These are phyloP conservation scores for Somion occarium DNA, from an alignment of 1,284 basidiomycete species.

Conservation along the genomic window DNA sequence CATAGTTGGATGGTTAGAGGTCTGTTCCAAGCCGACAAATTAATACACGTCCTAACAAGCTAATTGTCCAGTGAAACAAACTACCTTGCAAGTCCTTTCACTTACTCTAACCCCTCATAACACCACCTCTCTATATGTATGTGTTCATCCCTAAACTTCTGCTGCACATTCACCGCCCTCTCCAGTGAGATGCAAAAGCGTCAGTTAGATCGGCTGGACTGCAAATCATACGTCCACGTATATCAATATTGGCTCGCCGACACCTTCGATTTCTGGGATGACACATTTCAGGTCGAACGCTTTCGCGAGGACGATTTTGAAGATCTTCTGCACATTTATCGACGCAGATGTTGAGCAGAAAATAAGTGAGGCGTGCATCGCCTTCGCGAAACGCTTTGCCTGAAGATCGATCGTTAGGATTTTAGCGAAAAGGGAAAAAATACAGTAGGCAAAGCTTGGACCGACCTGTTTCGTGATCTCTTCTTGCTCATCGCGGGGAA, in stretches of 20 bases:
- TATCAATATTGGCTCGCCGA: constrained; percentile 88
- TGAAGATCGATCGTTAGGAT: constrained; percentile 24
- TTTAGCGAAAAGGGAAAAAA: neutral
- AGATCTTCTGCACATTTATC: constrained; percentile 99
- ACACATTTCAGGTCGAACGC: constrained; percentile 92
- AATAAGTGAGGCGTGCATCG: constrained; percentile 97
- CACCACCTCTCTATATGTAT: neutral
- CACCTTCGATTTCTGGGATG: constrained; percentile 93
- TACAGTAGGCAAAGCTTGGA: constrained; percentile 2
- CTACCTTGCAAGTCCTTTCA: constrained; percentile 5
- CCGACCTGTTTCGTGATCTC: constrained; percentile 94
- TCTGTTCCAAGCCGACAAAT: neutral
- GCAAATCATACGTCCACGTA: constrained; percentile 76
- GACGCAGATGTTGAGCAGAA: constrained; percentile 98
- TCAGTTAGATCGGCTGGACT: neutral
- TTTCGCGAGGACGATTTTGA: constrained; percentile 93
- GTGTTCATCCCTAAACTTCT: neutral
- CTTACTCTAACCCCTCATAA: constrained; percentile 1
- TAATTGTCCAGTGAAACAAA: neutral
- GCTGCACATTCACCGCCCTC: neutral
- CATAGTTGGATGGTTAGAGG: constrained; percentile 1
- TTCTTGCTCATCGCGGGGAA: constrained; percentile 95
- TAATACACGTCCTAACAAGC: neutral
- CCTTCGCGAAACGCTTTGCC: constrained; percentile 94
- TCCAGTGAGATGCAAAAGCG: neutral